A percentile compares a stretch with the other conserved stretches of the same genome.
These are phyloP conservation scores for Gossypium gossypioides DNA, from an alignment of 441 rosid genomes.

Conservation along the genomic window DNA sequence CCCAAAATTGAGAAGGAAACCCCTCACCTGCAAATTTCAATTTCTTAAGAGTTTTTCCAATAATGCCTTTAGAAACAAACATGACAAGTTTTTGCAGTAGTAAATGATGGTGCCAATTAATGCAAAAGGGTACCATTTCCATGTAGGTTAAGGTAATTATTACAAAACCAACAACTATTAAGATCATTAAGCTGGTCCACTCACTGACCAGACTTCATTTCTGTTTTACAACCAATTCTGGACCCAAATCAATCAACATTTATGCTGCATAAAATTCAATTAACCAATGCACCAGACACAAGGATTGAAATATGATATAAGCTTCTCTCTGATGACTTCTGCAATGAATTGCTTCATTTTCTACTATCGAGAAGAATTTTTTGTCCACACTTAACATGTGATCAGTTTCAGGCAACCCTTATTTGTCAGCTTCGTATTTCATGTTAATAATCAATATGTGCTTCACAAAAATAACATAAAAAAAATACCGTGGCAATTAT, in stretches of 20 bases:
- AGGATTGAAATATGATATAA: background rate
- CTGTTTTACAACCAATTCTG: background rate
- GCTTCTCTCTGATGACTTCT: background rate
- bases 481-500: slow-evolving; percentile 69
- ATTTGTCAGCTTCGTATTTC: background rate
- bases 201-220: background rate
- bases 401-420: background rate
- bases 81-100: background rate
- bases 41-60: slow-evolving; percentile 5
- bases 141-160: background rate
- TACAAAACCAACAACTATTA: background rate
- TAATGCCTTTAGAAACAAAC: slow-evolving; percentile 1
- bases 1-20: slow-evolving; percentile 91
- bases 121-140: background rate
- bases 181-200: background rate
- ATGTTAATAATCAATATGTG: background rate
- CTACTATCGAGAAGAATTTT: background rate
- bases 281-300: background rate
- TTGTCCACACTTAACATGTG: background rate
- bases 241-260: background rate
- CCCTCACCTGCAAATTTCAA: slow-evolving; percentile 55
- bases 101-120: background rate
- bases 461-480: background rate
- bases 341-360: background rate
- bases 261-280: background rate